These are phyloP conservation scores for Pseudonectria foliicola DNA, from an alignment of 2,329 filamentous ascomycete species.

Conservation along the genomic window DNA sequence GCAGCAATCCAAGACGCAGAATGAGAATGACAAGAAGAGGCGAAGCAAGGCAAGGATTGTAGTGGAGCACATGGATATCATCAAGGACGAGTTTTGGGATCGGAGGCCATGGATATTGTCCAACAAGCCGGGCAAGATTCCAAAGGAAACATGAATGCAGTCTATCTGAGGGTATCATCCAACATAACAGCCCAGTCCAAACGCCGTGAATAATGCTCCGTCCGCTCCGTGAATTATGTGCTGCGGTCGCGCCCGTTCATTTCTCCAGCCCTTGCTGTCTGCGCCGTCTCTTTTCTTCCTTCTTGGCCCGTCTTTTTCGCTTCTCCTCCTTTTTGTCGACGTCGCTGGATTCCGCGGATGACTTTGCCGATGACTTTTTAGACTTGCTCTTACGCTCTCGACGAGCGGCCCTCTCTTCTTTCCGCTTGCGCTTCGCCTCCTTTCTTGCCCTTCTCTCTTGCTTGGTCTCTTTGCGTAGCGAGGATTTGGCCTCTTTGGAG, in stretches of 20 bases:
- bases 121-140: conserved; percentile 63
- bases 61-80: conserved; percentile 85
- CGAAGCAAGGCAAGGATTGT: conserved; percentile 73
- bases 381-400: conserved; percentile 17
- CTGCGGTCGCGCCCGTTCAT: conserved; percentile 6
- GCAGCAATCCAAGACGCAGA: conserved; percentile 67
- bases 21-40: conserved; percentile 75
- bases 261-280: conserved; percentile 18
- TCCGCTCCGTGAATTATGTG: conserved; percentile 6
- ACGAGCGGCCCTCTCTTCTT: conserved; percentile 20
- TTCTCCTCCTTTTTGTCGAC: conserved; percentile 34
- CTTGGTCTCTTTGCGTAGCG: neutral
- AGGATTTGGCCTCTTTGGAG: conserved; percentile 5
- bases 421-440: conserved; percentile 22
- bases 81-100: conserved; percentile 92
- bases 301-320: conserved; percentile 35
- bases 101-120: conserved; percentile 76
- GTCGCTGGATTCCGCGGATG: conserved; percentile 22
- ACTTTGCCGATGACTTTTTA: conserved; percentile 19
- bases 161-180: conserved; percentile 26
- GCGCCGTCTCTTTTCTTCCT: conserved; percentile 33
- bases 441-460: conserved; percentile 16
- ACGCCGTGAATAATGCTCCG: conserved; percentile 22
- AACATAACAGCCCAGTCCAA: conserved; percentile 15
- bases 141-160: conserved; percentile 45